These are phyloP conservation scores for Thelonectria discophora DNA, from an alignment of 2,329 filamentous ascomycete species.

Conservation along the genomic window DNA sequence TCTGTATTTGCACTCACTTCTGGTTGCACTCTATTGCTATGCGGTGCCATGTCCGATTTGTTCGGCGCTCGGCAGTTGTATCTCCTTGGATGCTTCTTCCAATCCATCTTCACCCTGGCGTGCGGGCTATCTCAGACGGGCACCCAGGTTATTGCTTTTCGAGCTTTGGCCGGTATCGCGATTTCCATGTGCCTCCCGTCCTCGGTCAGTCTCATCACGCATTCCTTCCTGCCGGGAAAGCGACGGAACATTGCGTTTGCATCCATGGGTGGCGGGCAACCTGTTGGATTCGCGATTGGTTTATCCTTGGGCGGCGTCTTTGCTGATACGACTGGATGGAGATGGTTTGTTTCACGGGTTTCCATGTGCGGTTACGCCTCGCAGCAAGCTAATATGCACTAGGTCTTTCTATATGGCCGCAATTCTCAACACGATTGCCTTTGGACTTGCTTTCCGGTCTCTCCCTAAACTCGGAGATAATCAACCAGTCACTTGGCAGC, in stretches of 20 bases:
- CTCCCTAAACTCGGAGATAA: not conserved
- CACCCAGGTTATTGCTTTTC: slow-evolving; percentile 45
- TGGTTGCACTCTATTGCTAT: slow-evolving; percentile 4
- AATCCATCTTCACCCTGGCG: slow-evolving; percentile 41
- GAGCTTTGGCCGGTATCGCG: slow-evolving; percentile 41
- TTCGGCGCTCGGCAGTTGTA: slow-evolving; percentile 9
- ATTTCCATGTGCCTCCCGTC: slow-evolving; percentile 47
- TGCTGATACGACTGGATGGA: slow-evolving; percentile 53
- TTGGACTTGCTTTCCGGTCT: slow-evolving; percentile 9
- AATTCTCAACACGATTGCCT: slow-evolving; percentile 19
- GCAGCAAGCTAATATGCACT: not conserved
- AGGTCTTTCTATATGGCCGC: slow-evolving; percentile 41
- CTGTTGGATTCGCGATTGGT: slow-evolving; percentile 50
- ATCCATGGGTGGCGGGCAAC: slow-evolving; percentile 52
- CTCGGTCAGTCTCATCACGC: slow-evolving; percentile 44
- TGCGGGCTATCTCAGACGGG: slow-evolving; percentile 42
- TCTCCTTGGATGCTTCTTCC: slow-evolving; percentile 8
- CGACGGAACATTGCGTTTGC: slow-evolving; percentile 49
- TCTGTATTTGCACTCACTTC: slow-evolving; percentile 5
- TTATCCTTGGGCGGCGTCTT: slow-evolving; percentile 50
- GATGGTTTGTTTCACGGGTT: slow-evolving; percentile 37
- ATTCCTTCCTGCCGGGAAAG: slow-evolving; percentile 42
- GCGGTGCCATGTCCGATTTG: slow-evolving; percentile 2
- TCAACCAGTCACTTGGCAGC: not conserved
- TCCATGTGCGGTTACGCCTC: too few relatives aligned